Evolutionary conservation across 139 green algal species (phyloP).

Genomic region (Picochlorum costavermella): DNA sequence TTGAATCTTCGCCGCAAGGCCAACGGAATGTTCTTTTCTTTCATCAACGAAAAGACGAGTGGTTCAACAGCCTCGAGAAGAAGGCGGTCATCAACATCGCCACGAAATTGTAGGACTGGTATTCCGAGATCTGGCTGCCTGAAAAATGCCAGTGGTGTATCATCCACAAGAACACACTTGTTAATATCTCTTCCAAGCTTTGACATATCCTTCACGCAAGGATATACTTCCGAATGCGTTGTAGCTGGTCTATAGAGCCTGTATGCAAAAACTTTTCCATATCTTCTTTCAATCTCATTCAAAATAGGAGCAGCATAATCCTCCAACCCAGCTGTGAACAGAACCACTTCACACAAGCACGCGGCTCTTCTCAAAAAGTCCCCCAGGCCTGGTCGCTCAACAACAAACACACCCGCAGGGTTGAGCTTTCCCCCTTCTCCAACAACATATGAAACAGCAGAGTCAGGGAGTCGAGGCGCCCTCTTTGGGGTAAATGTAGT

Average conservation of each 20-base stretch:
- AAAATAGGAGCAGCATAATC: conserved; percentile 79
- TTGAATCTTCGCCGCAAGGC: conserved; percentile 63
- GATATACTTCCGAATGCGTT: conserved; percentile 43
- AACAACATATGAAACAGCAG: conserved; percentile 51
- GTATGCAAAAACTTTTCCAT: conserved; percentile 21
- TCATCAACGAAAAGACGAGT: conserved; percentile 50
- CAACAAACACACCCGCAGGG: conserved; percentile 70
- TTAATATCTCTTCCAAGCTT: conserved; percentile 51
- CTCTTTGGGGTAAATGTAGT: conserved; percentile 65
- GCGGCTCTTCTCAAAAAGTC: conserved; percentile 53
- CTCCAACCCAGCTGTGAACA: conserved; percentile 84
- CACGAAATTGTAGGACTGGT: conserved; percentile 72
- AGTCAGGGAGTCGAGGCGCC: conserved; percentile 47
- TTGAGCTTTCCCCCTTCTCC: conserved; percentile 63
- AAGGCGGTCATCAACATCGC: conserved; percentile 67
- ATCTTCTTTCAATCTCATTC: conserved; percentile 48
- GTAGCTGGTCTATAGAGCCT: conserved; percentile 48
- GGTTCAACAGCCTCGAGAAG: conserved; percentile 74
- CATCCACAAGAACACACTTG: conserved; percentile 78
- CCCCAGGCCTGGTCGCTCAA: conserved; percentile 69
- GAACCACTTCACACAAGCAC: conserved; percentile 52
- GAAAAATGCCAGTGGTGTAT: conserved; percentile 82
- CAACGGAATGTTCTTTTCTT: conserved; percentile 41
- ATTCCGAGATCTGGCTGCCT: conserved; percentile 78
- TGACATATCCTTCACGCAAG: conserved; percentile 83